Evolutionary conservation across 345 rosid genomes (phyloP).

Genomic region (Salix suchowensis): DNA sequence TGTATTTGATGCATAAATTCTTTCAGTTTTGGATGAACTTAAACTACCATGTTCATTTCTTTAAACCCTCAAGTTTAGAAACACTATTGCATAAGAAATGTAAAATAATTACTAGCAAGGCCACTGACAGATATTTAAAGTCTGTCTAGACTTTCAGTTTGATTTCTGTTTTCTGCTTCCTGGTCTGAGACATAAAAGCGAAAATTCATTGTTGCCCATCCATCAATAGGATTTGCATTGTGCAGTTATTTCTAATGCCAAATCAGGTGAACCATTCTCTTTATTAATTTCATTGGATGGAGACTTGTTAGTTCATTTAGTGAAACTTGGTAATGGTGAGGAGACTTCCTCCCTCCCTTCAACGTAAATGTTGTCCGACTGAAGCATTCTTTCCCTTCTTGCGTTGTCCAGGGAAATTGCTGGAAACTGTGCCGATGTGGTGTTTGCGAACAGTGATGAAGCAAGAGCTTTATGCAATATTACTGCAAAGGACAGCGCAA

Average conservation of each 20-base stretch:
- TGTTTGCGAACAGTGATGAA: constrained; percentile 85
- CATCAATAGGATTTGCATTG: not conserved
- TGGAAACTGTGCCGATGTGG: constrained; percentile 70
- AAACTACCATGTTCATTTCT: not conserved
- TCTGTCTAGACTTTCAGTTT: not conserved
- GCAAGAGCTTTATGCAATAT: constrained; percentile 86
- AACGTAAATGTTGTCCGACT: no score
- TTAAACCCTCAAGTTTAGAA: not conserved
- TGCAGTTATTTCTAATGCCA: not conserved
- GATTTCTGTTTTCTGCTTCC: not conserved
- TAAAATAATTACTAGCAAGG: not conserved
- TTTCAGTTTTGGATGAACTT: not conserved
- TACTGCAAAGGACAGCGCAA: constrained; percentile 58
- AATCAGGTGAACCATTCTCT: not conserved
- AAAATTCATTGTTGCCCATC: not conserved
- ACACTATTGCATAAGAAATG: not conserved
- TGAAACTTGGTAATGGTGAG: no score
- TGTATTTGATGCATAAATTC: not conserved
- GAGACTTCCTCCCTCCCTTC: no score
- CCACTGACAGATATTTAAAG: not conserved
- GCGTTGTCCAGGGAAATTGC: constrained; percentile 65
- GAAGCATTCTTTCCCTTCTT: not conserved
- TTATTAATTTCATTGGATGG: not conserved
- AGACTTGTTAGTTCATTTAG: not conserved
- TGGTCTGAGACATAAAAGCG: no score